Base-by-base conservation (phyloP, 192 early-diverging fungal species). In the Chytriomyces sp. region DNA sequence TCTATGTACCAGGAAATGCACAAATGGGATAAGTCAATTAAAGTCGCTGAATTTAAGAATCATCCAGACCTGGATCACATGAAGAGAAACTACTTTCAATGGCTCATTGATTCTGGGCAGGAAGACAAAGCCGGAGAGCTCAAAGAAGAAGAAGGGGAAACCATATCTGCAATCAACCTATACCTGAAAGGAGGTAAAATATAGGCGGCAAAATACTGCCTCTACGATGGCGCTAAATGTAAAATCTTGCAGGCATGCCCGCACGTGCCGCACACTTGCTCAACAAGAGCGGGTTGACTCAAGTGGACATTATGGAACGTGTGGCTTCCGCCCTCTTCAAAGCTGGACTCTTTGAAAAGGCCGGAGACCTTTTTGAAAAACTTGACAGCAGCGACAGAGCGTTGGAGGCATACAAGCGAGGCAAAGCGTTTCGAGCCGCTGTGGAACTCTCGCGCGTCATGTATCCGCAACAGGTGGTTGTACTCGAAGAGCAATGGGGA, bases 1-100 rank as follows among this genome's bases (percentile, higher is more conserved):
- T 64, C 71, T 10, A 89, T 89, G 84, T 89, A 89, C 74, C 88
- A 89, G 75, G 86, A 88, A 49, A 75, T 89, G 75, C 88, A 89
- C 75, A 86, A 89, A 70, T 89, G 88, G 88, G 76, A 89, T 57
- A 67, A 83, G 55, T 88, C 84, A 4, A 89, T 89, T 57, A 89
- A 89, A 72, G 86, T 89, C 19, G 88, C 88, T 6, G 88, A 89
- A 62, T 52, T 78, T 32, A 87, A 82, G 55, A 86, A 89, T 64
- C 86, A 89, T 73, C 84, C 85, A 6, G 85, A 89, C 57, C 72
- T 89, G 34, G 85, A 83, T 4, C 80, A 64, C 25, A 71, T 89
- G 72, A 86, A 82, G 56, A 69, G 73, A n/a, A 89, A 89, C 71
- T 89, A 89, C 75, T 81, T 84, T 53, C 79, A 82, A 64, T 89